Percentiles rank a stretch among this genome's conserved stretches.
phyloP scores from a whole-genome alignment of 73 alveolate genomes.

The Tetrahymena thermophila region DNA sequence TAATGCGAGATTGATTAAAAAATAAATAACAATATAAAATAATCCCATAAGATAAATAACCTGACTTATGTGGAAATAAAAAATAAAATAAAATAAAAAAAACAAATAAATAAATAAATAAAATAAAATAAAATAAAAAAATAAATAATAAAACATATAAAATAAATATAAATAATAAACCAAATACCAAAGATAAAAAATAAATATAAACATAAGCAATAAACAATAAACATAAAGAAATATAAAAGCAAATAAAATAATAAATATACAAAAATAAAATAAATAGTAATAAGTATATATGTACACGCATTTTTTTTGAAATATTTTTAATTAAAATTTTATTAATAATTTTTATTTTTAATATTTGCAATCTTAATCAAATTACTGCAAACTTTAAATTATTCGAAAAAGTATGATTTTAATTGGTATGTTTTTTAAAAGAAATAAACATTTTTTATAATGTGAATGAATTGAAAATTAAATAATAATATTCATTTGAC shows the following conservation, averaged over 20 bases:
- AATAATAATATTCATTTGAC: no score
- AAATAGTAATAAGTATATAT: no score
- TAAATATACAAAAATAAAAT: background rate
- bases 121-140: background rate
- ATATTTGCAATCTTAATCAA: no score
- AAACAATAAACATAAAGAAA: background rate
- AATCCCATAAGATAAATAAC: background rate
- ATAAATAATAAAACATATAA: background rate
- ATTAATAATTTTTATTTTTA: no score
- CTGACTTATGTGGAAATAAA: background rate
- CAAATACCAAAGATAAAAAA: background rate
- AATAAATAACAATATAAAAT: background rate
- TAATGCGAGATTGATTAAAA: background rate
- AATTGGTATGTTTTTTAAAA: no score
- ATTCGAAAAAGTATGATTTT: no score
- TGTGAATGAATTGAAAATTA: no score
- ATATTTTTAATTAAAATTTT: no score
- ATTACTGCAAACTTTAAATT: no score
- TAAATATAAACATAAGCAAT: background rate
- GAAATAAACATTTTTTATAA: no score
- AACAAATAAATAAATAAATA: background rate
- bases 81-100: background rate
- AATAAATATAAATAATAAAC: background rate
- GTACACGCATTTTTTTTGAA: no score
- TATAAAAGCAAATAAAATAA: background rate